Base-by-base conservation (phyloP, 768 basidiomycete genomes). In the Lactarius psammicola region DNA sequence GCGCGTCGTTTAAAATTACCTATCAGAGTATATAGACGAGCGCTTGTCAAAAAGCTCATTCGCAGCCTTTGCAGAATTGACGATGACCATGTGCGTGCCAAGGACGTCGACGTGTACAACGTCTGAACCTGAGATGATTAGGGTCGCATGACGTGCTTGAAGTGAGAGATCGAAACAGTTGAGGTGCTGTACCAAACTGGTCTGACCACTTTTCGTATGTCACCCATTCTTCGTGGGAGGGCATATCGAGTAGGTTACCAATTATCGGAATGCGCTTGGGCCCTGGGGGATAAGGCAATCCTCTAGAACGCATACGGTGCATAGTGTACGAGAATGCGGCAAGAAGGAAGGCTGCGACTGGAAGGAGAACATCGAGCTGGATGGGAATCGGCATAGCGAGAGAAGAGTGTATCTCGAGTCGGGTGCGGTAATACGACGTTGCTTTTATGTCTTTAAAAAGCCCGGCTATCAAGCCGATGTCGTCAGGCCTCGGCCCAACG, bases 31-130 rank as follows among this genome's bases (percentile, higher is more conserved):
- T n/a, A 59, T 51, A 4, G 63, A 51, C 2, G 63, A 64, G 17
- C 58, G 57, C 18, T 33, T 51, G 31, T 53, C 58, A 34, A 59
- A 59, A 11, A 64, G 57, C 30, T 59, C 63, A 17, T 64, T 64
- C 30, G 63, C 63, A 4, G 63, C 58, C 44, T 55, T 40, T 3
- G 46, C 66, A 59, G 78, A 79, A 72, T 81, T 84, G 33, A 87
- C 72, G 20, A 33, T 17, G 60, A 13, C 42, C 18, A 71, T 54
- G 5, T 49, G 61, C 26, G 56, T 65, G 10, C 71, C 70, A n/a
- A 68, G 34, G 10, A 67, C 49, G 40, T 70, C 58, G 28, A 72
- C 18, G 23, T 70, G 65, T 18, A 74, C 58, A 34, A 73, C 42
- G 26, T 70, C 71, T 46, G 38, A 67, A 58, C 49, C 42, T 56